phyloP scores from a whole-genome alignment of 257 asterid genomes.

The Thymus mandschuricus region DNA sequence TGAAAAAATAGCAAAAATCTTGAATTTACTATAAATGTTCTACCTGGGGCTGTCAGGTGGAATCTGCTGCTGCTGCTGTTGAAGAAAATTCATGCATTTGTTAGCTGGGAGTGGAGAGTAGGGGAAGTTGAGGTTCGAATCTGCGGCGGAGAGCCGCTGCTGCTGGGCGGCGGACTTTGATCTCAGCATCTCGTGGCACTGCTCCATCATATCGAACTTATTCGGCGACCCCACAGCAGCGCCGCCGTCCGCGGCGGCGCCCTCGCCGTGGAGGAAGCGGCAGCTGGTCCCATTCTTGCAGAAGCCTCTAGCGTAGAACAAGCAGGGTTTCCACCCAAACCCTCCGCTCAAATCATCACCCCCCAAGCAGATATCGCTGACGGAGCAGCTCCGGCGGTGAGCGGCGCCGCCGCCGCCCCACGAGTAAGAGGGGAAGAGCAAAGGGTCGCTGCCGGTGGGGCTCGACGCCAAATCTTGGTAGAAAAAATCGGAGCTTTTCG shows the following conservation, averaged over 20 bases:
- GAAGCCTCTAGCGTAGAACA: conserved; percentile 74
- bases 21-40: not conserved
- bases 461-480: conserved; percentile 46
- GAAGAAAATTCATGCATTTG: conserved; percentile 58
- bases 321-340: conserved; percentile 71
- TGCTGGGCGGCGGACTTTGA: conserved; percentile 54
- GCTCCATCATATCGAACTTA: conserved; percentile 64
- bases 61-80: conserved; percentile 47
- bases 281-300: conserved; percentile 71
- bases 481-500: conserved; percentile 45
- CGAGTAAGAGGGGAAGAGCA: conserved; percentile 34
- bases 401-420: conserved; percentile 40
- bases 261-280: conserved; percentile 64
- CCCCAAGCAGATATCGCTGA: conserved; percentile 54
- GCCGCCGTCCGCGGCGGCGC: conserved; percentile 34
- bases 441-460: conserved; percentile 42
- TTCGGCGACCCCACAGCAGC: conserved; percentile 51
- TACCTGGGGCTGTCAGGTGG: conserved; percentile 52
- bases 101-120: conserved; percentile 46
- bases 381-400: conserved; percentile 74
- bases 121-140: conserved; percentile 47
- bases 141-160: conserved; percentile 28
- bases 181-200: conserved; percentile 55
- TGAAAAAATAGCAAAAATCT: not conserved
- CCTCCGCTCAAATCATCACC: conserved; percentile 55